A percentile compares a stretch with the other conserved stretches of the same genome.
phyloP scores from a whole-genome alignment of 1,284 basidiomycete species.

The Sporisorium reilianum region DNA sequence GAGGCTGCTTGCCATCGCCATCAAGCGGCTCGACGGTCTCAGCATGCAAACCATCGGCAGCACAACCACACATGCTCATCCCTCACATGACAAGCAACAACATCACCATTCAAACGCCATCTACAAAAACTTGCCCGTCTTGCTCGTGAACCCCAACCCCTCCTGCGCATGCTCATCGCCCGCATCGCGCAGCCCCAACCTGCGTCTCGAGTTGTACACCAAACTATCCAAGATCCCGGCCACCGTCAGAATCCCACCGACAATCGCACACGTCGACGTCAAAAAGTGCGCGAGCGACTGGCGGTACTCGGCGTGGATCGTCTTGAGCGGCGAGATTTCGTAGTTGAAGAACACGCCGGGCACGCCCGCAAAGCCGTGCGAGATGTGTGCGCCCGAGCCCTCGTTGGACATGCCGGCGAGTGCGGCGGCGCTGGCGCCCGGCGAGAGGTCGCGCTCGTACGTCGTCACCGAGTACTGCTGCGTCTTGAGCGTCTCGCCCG shows the following conservation, averaged over 20 bases:
- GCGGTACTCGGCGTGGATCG: slow-evolving; percentile 72
- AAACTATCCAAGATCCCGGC: slow-evolving; percentile 90
- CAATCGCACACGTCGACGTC: slow-evolving; percentile 85
- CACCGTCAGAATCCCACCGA: slow-evolving; percentile 95
- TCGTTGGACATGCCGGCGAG: slow-evolving; percentile 41
- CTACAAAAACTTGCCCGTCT: slow-evolving; percentile 57
- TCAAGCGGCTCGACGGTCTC: too few relatives aligned
- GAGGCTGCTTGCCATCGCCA: too few relatives aligned
- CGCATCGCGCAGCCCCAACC: slow-evolving; percentile 41
- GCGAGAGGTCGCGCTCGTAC: slow-evolving; percentile 84
- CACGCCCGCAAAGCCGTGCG: slow-evolving; percentile 81
- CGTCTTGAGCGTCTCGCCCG: slow-evolving; percentile 74
- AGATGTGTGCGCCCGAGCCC: slow-evolving; percentile 72
- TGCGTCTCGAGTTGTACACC: slow-evolving; percentile 75
- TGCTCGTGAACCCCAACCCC: slow-evolving; percentile 56
- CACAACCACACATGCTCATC: background rate
- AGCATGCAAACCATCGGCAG: background rate
- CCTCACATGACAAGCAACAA: background rate
- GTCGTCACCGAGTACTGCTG: slow-evolving; percentile 95
- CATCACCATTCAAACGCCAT: background rate
- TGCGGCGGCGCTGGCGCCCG: slow-evolving; percentile 32
- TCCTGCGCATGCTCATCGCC: slow-evolving; percentile 35
- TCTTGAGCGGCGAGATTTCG: slow-evolving; percentile 76
- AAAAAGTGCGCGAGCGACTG: slow-evolving; percentile 97
- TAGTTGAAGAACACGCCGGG: slow-evolving; percentile 74